Percentiles rank a stretch among this genome's conserved stretches.
phyloP scores from a whole-genome alignment of 441 rosid species.

The Erysimum cheiri region DNA sequence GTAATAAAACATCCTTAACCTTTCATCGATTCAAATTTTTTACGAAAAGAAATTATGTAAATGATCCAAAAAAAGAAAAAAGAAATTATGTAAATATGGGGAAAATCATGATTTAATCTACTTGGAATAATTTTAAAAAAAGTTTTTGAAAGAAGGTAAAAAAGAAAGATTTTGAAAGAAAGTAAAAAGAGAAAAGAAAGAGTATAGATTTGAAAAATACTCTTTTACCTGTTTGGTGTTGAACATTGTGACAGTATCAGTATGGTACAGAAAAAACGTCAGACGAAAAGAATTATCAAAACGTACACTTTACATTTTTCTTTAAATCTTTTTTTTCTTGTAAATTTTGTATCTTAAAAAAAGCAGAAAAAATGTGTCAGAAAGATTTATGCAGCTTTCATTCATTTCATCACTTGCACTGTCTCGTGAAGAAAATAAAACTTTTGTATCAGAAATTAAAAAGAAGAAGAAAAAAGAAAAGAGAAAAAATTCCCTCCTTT shows the following conservation, averaged over 20 bases:
- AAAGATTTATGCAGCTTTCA: constrained; percentile 49
- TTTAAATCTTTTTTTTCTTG: not conserved
- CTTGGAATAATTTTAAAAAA: not conserved
- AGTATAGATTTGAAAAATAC: not conserved
- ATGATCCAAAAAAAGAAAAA: not conserved
- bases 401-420: constrained; percentile 58
- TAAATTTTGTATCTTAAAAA: not conserved
- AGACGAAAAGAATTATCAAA: constrained; percentile 41
- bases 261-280: constrained; percentile 30
- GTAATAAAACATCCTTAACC: not conserved
- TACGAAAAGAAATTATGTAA: not conserved
- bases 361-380: constrained; percentile 44
- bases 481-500: constrained; percentile 43
- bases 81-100: not conserved
- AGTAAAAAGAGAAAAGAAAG: not conserved
- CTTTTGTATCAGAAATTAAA: constrained; percentile 34
- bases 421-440: constrained; percentile 46
- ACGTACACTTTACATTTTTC: no score
- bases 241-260: constrained; percentile 29
- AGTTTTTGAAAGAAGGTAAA: not conserved
- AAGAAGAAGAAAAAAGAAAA: no score
- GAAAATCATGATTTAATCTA: not conserved
- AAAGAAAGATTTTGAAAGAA: not conserved
- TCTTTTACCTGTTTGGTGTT: constrained; percentile 28
- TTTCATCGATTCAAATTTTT: not conserved